Base-by-base conservation (phyloP, 202 grass and related monocot genomes). In the Dendrocalamus latiflorus region DNA sequence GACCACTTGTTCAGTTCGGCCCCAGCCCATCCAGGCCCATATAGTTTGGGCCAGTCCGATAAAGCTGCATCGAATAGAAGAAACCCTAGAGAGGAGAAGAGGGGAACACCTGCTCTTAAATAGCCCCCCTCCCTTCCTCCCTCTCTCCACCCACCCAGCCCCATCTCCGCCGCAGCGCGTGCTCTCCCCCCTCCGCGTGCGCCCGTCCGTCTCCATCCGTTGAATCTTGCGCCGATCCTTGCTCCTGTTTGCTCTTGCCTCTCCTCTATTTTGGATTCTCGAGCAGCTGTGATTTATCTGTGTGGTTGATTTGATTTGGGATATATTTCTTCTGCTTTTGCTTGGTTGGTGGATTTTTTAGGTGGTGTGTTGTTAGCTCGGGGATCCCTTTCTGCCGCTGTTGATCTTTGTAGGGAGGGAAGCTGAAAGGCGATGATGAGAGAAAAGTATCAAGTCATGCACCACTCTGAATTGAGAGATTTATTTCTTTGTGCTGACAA, bases 401-500 rank as follows among this genome's bases (percentile, higher is more conserved):
- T 2, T 10, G 15, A 1, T 69, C 11, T 34, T 8, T 13, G 41
- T n/a, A 3, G 53, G 16, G 37, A 12, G 1, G 50, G 18, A 17
- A 75, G 56, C 10, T n/a, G 2, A 21, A 39, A 16, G 73, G 86
- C 86, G 3, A 36, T 78, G 86, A 88, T 72, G 86, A 77, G 21
- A 71, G 50, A n/a, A 18, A n/a, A 74, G 77, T 78, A 82, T 64
- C 5, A 43, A 81, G 86, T 88, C 86, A 88, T 88, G 86, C 86
- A 88, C 86, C 86, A 88, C 86, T 72, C 86, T 88, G 65, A 86
- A 24, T 5, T n/a, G n/a, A n/a, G 78, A 51, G 18, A 17, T 37
- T 22, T 26, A 20, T 72, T 9, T 30, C 15, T 56, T 63, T 49
- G 86, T 77, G 86, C 49, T 88, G 86, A 88, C 65, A 65, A 78